Base-by-base conservation (phyloP, 179 eudicot genomes). In the Beta macrorhiza region DNA sequence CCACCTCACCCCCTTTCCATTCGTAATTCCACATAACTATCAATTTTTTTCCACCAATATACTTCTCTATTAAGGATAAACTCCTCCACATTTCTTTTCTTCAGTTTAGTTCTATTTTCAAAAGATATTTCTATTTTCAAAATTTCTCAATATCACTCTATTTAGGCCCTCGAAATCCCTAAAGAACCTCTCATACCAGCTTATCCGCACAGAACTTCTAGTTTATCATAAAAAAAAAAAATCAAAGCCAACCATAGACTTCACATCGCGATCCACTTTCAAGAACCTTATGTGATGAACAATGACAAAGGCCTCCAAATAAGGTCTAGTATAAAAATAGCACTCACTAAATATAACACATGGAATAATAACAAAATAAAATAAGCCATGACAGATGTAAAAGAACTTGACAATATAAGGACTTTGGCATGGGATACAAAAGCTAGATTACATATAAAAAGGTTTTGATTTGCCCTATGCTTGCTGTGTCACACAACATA, bases 401-500 rank as follows among this genome's bases (percentile, higher is more conserved):
- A n/a, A 77, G 15, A 77, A 5, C 59, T 47, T 57, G 16, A 63
- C 45, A 76, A 49, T 52, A 79, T 68, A 52, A 56, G 6, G 17
- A 20, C 17, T 25, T 42, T 12, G 55, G 4, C 16, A 51, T 62
- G 61, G 29, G 61, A 68, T 57, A 80, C 32, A 52, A 80, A 13
- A 58, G 47, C 13, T 55, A 22, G 1, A 71, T 47, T 71, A 44
- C 12, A 15, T 20, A 67, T 12, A 5, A 32, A 25, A 11, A n/a
- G 63, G 65, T 19, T 56, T 22, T 11, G 52, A 51, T 16, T 44
- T 14, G 22, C 49, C 63, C 25, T 25, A 75, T 67, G 14, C 16
- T 63, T 72, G 42, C 44, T 45, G 52, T 5, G 47, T 52, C 78
- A 70, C 37, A 75, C 4, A 25, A 83, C 15, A 58, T 4, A 74